Evolutionary conservation across 257 asterid genomes (phyloP).

Genomic region (Fraxinus pennsylvanica): DNA sequence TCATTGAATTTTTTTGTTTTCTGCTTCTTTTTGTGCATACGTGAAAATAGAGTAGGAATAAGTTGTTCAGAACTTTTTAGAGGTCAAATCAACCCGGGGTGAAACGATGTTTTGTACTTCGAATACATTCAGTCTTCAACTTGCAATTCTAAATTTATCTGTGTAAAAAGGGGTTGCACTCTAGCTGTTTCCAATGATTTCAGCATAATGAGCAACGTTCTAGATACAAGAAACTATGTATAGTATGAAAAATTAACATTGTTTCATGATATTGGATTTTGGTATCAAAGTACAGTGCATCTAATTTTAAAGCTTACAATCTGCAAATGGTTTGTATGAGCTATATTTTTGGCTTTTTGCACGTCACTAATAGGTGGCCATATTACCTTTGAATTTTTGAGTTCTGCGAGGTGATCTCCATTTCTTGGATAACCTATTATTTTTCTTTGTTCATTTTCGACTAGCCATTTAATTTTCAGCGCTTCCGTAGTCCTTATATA

Average conservation of each 20-base stretch:
- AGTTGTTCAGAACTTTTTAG: slow-evolving; percentile 27
- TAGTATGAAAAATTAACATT: neutral
- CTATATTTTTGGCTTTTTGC: neutral
- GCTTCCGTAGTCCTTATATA: too few relatives aligned
- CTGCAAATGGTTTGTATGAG: neutral
- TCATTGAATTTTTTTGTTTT: neutral
- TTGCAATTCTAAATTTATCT: neutral
- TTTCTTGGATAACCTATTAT: neutral
- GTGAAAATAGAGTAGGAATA: neutral
- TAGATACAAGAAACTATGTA: neutral
- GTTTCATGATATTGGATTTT: neutral
- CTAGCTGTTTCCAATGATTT: neutral
- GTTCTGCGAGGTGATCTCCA: neutral
- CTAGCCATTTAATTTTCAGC: too few relatives aligned
- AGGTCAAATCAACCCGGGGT: slow-evolving; percentile 15
- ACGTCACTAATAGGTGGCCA: neutral
- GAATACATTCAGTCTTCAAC: neutral
- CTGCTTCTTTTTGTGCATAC: neutral
- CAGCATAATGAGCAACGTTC: neutral
- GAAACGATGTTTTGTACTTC: neutral
- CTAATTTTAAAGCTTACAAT: neutral
- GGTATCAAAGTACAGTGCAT: neutral
- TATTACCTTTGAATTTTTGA: too few relatives aligned
- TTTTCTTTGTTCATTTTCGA: too few relatives aligned
- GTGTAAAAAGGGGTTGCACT: neutral